These are phyloP conservation scores for Macrophomina pseudophaseolina DNA, from an alignment of 2,329 filamentous ascomycete species.

Conservation along the genomic window DNA sequence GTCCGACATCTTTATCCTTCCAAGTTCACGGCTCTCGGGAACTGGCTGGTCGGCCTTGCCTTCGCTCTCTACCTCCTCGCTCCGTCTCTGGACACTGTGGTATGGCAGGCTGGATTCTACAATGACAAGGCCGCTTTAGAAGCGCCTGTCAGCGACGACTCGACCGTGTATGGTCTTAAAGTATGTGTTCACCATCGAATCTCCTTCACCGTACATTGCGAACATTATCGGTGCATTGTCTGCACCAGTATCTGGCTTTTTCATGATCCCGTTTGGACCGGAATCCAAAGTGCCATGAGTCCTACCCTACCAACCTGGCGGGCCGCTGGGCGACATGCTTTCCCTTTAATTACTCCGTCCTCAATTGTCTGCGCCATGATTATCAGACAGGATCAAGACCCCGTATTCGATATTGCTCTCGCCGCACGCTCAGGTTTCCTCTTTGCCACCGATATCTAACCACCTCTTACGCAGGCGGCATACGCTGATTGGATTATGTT, in stretches of 20 bases:
- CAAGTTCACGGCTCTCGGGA: not conserved
- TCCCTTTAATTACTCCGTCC: not conserved
- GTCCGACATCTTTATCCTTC: constrained; percentile 3
- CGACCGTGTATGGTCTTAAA: not conserved
- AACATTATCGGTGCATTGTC: not conserved
- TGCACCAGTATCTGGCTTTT: no score
- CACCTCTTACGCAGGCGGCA: not conserved
- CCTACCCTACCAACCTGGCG: no score
- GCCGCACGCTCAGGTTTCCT: not conserved
- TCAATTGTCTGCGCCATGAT: no score
- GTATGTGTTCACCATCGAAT: not conserved
- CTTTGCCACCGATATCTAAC: not conserved
- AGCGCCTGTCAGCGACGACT: not conserved
- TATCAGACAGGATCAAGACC: not conserved
- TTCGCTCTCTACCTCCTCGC: not conserved
- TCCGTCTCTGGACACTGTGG: not conserved
- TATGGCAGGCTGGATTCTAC: constrained; percentile 3
- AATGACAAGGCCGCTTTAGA: not conserved
- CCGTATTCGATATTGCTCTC: not conserved
- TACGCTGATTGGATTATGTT: constrained; percentile 13
- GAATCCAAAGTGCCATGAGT: no score
- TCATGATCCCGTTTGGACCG: no score
- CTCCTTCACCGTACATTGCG: no score
- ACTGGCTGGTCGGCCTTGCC: not conserved
- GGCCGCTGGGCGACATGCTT: no score